Conservation (phyloP, 345 rosid species). For the Eucalyptus leucophloia region DNA sequence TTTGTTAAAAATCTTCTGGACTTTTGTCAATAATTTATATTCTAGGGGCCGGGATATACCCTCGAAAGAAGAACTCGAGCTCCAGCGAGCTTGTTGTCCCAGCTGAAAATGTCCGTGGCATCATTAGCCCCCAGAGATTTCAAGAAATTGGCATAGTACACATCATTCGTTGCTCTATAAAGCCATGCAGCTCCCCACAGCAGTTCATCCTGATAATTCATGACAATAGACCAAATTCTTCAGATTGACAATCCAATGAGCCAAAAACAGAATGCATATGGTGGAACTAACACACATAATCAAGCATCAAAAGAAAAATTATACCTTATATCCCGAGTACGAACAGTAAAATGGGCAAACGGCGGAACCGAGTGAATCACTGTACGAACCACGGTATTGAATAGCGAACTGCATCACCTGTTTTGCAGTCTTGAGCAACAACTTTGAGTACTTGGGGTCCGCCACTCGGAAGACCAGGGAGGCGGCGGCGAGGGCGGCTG, state of each 20-base stretch:
- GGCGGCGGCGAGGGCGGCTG: conserved; percentile 88
- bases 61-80: conserved; percentile 70
- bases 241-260: not conserved
- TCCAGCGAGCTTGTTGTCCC: conserved; percentile 95
- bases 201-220: conserved; percentile 56
- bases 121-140: conserved; percentile 69
- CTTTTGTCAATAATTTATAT: not conserved
- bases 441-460: conserved; percentile 36
- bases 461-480: conserved; percentile 67
- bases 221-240: not conserved
- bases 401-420: conserved; percentile 68
- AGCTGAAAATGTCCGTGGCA: conserved; percentile 74
- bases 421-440: conserved; percentile 47
- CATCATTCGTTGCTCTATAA: conserved; percentile 58
- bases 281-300: not conserved
- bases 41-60: conserved; percentile 11
- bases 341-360: conserved; percentile 92
- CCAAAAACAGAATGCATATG: not conserved
- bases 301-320: not conserved
- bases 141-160: conserved; percentile 42
- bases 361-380: conserved; percentile 67
- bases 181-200: conserved; percentile 92
- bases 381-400: conserved; percentile 68
- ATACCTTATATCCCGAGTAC: conserved; percentile 79
- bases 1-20: not conserved